phyloP scores from a whole-genome alignment of 805 yeast species.

The Brettanomyces nanus region DNA sequence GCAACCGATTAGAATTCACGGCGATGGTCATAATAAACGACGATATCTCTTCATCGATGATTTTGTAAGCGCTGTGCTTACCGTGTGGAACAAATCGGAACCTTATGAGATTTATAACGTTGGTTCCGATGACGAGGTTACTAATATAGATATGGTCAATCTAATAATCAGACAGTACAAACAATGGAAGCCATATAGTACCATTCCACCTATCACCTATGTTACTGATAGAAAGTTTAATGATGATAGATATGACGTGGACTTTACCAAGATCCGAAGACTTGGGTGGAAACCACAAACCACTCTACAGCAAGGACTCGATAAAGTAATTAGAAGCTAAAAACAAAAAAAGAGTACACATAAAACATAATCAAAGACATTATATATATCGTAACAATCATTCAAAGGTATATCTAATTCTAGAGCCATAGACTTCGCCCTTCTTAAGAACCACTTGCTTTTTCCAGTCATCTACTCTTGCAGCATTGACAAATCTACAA shows the following conservation, averaged over 20 bases:
- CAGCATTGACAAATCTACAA: not conserved
- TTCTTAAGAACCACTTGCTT: not conserved
- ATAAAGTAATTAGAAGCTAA: too few relatives aligned
- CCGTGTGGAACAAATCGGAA: not conserved
- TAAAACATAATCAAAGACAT: too few relatives aligned
- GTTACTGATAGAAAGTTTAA: not conserved
- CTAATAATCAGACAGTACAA: not conserved
- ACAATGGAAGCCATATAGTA: not conserved
- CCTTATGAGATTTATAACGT: conserved; percentile 1
- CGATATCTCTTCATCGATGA: conserved; percentile 1
- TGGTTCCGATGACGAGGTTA: not conserved
- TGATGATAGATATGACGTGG: conserved; percentile 1
- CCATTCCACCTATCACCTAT: not conserved
- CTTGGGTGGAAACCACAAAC: not conserved
- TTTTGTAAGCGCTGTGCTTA: not conserved
- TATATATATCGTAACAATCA: too few relatives aligned
- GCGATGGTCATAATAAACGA: conserved; percentile 1
- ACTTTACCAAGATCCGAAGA: not conserved
- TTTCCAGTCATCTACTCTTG: not conserved
- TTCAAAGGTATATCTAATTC: not conserved
- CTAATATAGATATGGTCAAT: not conserved
- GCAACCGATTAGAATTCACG: not conserved
- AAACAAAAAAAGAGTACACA: too few relatives aligned
- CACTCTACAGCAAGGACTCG: not conserved
- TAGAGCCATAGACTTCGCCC: conserved; percentile 1